Percentiles rank a stretch among this genome's conserved stretches.
Conservation (phyloP, 176 grass and related monocot genomes). For the Avena eriantha region DNA sequence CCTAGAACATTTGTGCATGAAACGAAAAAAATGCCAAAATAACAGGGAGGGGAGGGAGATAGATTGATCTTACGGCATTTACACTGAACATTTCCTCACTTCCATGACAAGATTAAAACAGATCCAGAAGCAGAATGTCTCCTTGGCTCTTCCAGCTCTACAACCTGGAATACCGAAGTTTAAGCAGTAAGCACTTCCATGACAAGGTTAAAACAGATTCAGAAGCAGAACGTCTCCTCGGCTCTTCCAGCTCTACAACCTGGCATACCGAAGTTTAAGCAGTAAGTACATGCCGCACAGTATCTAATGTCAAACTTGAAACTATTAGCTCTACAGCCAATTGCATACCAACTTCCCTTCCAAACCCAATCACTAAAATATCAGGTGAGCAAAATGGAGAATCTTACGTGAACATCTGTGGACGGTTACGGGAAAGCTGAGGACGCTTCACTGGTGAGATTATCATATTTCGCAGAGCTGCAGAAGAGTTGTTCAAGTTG, state of each 20-base stretch:
- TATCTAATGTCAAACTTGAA: slow-evolving; percentile 14
- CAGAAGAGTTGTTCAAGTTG: slow-evolving; percentile 58
- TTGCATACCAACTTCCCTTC: neutral
- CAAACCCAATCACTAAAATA: neutral
- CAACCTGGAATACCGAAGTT: slow-evolving; percentile 55
- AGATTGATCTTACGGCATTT: slow-evolving; percentile 42
- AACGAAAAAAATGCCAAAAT: neutral
- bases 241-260: slow-evolving; percentile 58
- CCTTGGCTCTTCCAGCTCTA: slow-evolving; percentile 45
- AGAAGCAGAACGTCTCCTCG: neutral
- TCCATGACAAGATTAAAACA: slow-evolving; percentile 9
- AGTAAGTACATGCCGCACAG: slow-evolving; percentile 39
- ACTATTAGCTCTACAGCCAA: neutral
- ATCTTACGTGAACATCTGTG: slow-evolving; percentile 71
- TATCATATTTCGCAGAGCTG: slow-evolving; percentile 63
- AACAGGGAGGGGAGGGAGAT: neutral
- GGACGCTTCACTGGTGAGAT: slow-evolving; percentile 72
- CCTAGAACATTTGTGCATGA: neutral
- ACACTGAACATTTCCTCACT: slow-evolving; percentile 18
- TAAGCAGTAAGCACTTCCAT: neutral
- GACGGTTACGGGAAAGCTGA: slow-evolving; percentile 43
- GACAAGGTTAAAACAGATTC: slow-evolving; percentile 21
- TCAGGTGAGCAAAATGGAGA: neutral
- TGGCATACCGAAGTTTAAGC: slow-evolving; percentile 44
- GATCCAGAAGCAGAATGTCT: slow-evolving; percentile 18